Conservation (phyloP, 176 grass and related monocot genomes). For the Secale cereale region DNA sequence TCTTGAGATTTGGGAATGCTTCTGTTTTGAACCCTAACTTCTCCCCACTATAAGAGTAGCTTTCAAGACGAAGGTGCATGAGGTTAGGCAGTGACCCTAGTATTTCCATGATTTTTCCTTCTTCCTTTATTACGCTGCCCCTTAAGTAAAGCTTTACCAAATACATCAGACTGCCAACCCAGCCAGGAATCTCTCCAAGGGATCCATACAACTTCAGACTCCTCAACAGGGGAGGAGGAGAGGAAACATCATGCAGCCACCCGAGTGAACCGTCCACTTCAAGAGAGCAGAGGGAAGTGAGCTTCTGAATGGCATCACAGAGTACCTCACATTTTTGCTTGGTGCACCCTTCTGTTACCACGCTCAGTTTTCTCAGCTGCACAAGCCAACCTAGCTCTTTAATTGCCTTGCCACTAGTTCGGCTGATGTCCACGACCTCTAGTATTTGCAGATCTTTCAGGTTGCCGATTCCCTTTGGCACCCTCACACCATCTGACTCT, state of each 20-base stretch:
- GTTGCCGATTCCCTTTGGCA: background rate
- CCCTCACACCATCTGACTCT: no score
- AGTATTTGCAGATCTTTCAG: conserved; percentile 10
- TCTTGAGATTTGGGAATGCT: no score
- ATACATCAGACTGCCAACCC: background rate
- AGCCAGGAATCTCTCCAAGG: background rate
- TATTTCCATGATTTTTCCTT: no score
- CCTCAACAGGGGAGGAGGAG: no score
- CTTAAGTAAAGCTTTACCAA: background rate
- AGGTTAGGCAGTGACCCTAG: no score
- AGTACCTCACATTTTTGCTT: background rate
- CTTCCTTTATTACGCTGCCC: background rate
- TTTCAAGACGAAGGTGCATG: no score
- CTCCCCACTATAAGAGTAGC: no score
- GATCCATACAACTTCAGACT: background rate
- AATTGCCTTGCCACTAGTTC: background rate
- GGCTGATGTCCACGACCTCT: background rate
- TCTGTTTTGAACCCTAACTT: no score
- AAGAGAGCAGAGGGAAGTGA: conserved; percentile 1
- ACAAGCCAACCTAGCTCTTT: conserved; percentile 1
- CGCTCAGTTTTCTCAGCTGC: background rate
- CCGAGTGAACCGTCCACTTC: background rate
- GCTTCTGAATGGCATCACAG: background rate
- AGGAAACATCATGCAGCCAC: no score
- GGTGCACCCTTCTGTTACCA: background rate